Evolutionary conservation across 305 asterid species (phyloP), one percentile per base, ranked within the genome.

Genomic region (Solanum hybrid): DNA sequence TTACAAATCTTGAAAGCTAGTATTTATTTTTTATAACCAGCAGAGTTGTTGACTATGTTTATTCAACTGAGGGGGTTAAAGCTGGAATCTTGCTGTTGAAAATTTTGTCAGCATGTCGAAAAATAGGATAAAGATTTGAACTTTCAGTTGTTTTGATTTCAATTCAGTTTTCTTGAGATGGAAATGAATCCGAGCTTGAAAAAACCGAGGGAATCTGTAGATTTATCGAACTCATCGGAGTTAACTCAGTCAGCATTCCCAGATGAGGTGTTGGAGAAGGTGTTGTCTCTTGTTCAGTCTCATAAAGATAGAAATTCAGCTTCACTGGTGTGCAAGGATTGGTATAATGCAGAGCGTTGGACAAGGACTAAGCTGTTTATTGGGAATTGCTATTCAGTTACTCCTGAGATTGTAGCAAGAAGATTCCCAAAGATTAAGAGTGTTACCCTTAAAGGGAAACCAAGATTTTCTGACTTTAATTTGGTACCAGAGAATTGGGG

Each of bases 331-430:
- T 96, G 97, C 83, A 97, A 93, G 89, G 96, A 95, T 84, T 96
- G 99, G 99, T 96, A 96, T 87, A 93, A 95, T 86, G 98, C 99
- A 2, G 99, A 97, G 93, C 93, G 99, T 27, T 96, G 98, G 99
- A 94, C 96, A 20, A 93, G 99, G 91, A 93, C 96, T 26, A 97
- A 95, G 92, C 89, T 97, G 26, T 97, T 97, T 82, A 95, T 97
- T 32, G 99, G 98, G 3, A 97, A 97, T 90, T 95, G 99, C 93
- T 97, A 97, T 92, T 94, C 99, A 2, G 99, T 97, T 87, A 93
- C 97, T 41, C 99, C 99, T 17, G 96, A 95, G 87, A 95, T 95
- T 41, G 98, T 96, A 73, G 96, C 97, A 26, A 92, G 93, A 80
- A 95, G 99, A 91, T 97, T 97, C 89, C 96, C 95, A 1, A 95